Percentiles rank a stretch among this genome's conserved stretches.
Evolutionary conservation across 1,139 yeast genomes (phyloP).

Genomic region (Martiniozyma asiatica): DNA sequence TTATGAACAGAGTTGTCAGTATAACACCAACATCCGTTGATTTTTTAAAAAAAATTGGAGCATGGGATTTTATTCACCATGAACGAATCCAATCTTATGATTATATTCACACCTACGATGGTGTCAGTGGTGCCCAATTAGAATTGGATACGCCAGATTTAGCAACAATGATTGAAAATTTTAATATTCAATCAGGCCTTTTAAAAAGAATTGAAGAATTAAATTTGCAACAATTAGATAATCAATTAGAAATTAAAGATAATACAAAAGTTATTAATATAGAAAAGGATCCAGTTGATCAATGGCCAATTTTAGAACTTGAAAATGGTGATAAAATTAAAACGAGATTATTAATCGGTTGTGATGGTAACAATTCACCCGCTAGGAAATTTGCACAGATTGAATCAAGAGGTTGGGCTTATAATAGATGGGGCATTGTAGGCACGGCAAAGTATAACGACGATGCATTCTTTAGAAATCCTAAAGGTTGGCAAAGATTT

Average conservation of each 20-base stretch:
- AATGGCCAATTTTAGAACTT: slow-evolving; percentile 72
- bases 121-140: slow-evolving; percentile 55
- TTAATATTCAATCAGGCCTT: slow-evolving; percentile 70
- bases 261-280: slow-evolving; percentile 54
- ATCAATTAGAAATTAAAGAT: slow-evolving; percentile 40
- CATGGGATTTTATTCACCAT: slow-evolving; percentile 57
- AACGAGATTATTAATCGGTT: slow-evolving; percentile 77
- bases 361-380: slow-evolving; percentile 94
- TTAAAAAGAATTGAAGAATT: slow-evolving; percentile 45
- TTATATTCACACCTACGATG: slow-evolving; percentile 79
- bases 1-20: slow-evolving; percentile 75
- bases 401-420: slow-evolving; percentile 86
- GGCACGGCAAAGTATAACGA: slow-evolving; percentile 70
- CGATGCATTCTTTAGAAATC: slow-evolving; percentile 45
- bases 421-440: slow-evolving; percentile 80
- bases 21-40: slow-evolving; percentile 71
- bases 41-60: slow-evolving; percentile 58
- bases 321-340: slow-evolving; percentile 52
- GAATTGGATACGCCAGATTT: slow-evolving; percentile 55
- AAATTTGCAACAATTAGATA: slow-evolving; percentile 15
- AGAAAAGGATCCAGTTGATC: slow-evolving; percentile 24
- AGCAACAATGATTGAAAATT: slow-evolving; percentile 84
- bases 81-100: slow-evolving; percentile 73
- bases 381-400: slow-evolving; percentile 75
- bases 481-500: slow-evolving; percentile 87